Evolutionary conservation across 345 rosid species (phyloP), one percentile per base, ranked within the genome.

Genomic region (Triadica sebifera): DNA sequence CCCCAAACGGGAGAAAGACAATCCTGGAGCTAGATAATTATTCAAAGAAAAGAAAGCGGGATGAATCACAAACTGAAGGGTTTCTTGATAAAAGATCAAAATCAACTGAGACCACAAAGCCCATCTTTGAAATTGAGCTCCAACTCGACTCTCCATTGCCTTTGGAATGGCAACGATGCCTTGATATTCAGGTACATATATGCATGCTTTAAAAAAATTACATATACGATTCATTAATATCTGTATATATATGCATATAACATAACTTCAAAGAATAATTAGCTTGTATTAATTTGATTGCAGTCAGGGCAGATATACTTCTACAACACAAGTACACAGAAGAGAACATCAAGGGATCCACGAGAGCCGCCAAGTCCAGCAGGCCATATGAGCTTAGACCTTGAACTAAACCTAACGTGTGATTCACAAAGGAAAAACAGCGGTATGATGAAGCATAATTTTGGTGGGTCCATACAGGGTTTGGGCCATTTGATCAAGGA

Each of bases 291-390:
- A 29, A 29, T 47, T n/a, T 66, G 65, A 39, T 46, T 73, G 47
- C 88, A 89, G 93, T 89, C 93, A 19, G 90, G 93, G 79, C 59
- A 84, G 87, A 83, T 89, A 81, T 84, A 89, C 85, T 89, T 87
- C 71, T 85, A 84, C 64, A 89, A 89, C 65, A 79, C 88, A 45
- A 87, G 86, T 67, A 87, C 93, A 2, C 80, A 88, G 34, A 83
- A 75, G 79, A 89, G 84, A 82, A 85, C 89, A 63, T 81, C 77
- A 10, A 83, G 65, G 39, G 93, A 87, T 75, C 93, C 88, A 5
- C 83, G 82, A 41, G 86, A 76, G 24, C 81, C 80, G 11, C 19
- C 83, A 43, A 73, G 51, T 34, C 76, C 77, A 8, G 34, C 34
- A 29, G 66, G 71, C 41, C 76, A 67, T 45, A 82, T 88, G 83